Evolutionary conservation across 2,329 filamentous ascomycete species (phyloP), one percentile per base, ranked within the genome.

Genomic region (Talaromyces sp.): DNA sequence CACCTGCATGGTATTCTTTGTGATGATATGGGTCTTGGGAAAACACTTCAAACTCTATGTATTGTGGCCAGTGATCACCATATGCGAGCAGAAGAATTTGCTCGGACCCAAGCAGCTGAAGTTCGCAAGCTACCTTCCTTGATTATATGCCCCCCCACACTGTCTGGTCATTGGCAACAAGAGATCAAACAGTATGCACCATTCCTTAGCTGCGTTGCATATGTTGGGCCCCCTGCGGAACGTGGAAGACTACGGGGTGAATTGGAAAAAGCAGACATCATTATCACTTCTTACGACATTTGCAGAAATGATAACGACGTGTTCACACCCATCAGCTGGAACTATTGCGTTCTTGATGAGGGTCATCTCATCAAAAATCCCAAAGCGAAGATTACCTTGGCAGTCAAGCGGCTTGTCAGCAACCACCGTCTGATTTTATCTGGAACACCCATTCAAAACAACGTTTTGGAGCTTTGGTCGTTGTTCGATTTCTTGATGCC

Each of bases 401-500:
- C 95, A 0, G 93, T 98, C 66, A 99, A 99, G 81, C 86, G 86
- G 61, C 82, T 99, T 35, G 78, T 86, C 7, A 96, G 92, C 72
- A 98, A 99, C 68, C 96, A 99, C 72, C 89, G 95, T 21, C 83
- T 99, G 55, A 99, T 99, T 66, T 84, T 99, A 4, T 99, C 95
- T 0, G 95, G 95, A 46, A 99, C 95, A 1, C 95, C 95, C 0
- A 98, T 98, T 65, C 93, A 98, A 74, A 98, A 98, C 75, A 98
- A 98, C 66, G 93, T 99, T 2, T 78, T 99, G 55, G 93, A 99
- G 73, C 81, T 99, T 4, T 99, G 93, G 93, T 98, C 93, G 0
- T 82, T 99, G 4, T 99, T 99, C 71, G 95, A 99, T 77, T 99
- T 99, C 78, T 81, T 99, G 63, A 99, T 99, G 95, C 95, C 96